These are phyloP conservation scores for Ampelomyces quisqualis DNA, from an alignment of 2,329 filamentous ascomycete species.

Conservation along the genomic window DNA sequence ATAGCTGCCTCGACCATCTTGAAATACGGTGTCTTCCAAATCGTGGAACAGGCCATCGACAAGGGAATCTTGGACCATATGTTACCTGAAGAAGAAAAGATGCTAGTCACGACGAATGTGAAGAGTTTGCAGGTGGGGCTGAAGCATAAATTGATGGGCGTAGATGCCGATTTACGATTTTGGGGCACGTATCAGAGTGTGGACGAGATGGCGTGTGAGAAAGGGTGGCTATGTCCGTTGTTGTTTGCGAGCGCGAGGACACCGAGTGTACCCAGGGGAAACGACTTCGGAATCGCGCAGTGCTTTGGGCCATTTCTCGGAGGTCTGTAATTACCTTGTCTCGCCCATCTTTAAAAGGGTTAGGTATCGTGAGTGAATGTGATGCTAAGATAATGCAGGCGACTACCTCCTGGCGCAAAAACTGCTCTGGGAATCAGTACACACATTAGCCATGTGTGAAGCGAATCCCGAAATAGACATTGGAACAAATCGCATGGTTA, in stretches of 20 bases:
- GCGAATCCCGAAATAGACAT: slow-evolving; percentile 31
- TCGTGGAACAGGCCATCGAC: slow-evolving; percentile 45
- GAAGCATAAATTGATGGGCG: slow-evolving; percentile 46
- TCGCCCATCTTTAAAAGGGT: no score
- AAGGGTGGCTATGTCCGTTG: slow-evolving; percentile 45
- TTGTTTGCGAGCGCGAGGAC: slow-evolving; percentile 39
- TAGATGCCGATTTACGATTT: slow-evolving; percentile 42
- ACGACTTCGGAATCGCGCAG: slow-evolving; percentile 43
- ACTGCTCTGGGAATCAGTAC: slow-evolving; percentile 34
- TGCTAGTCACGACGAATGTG: slow-evolving; percentile 39
- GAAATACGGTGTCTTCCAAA: slow-evolving; percentile 43
- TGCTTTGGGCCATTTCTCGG: slow-evolving; percentile 42
- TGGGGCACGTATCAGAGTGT: slow-evolving; percentile 25
- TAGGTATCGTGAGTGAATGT: no score
- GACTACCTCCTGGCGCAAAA: slow-evolving; percentile 44
- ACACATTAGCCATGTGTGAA: slow-evolving; percentile 38
- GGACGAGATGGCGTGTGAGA: slow-evolving; percentile 33
- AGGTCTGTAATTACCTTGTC: no score
- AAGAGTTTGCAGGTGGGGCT: slow-evolving; percentile 42
- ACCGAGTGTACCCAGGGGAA: slow-evolving; percentile 32
- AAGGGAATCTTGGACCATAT: slow-evolving; percentile 43
- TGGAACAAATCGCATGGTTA: slow-evolving; percentile 37
- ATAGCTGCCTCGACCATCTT: slow-evolving; percentile 31
- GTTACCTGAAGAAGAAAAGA: slow-evolving; percentile 44
- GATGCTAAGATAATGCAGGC: no score